Percentiles rank a stretch among this genome's conserved stretches.
Evolutionary conservation across 2,329 filamentous ascomycete species (phyloP).

Genomic region (Colletotrichum lindemuthianum): DNA sequence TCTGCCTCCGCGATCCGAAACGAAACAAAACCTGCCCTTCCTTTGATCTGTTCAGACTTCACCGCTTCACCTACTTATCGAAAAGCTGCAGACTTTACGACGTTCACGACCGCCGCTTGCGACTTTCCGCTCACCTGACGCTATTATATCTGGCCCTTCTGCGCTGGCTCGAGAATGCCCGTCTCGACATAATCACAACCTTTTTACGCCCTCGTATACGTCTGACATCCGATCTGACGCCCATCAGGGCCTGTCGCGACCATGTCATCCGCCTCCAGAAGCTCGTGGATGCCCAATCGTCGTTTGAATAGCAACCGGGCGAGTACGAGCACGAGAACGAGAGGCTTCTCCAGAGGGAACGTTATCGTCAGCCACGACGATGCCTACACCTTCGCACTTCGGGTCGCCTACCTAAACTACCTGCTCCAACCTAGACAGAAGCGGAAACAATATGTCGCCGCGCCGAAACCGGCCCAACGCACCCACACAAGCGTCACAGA

Average conservation of each 20-base stretch:
- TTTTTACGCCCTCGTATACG: constrained; percentile 18
- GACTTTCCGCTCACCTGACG: not conserved
- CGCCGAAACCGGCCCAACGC: constrained; percentile 68
- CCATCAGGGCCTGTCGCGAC: constrained; percentile 26
- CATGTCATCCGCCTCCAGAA: constrained; percentile 64
- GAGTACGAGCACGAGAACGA: constrained; percentile 51
- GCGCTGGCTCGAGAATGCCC: constrained; percentile 35
- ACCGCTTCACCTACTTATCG: not conserved
- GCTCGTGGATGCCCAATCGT: constrained; percentile 56
- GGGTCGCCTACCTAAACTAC: constrained; percentile 91
- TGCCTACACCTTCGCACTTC: constrained; percentile 90
- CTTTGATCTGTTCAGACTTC: not conserved
- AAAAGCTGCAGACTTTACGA: constrained; percentile 2
- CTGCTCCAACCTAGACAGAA: constrained; percentile 91
- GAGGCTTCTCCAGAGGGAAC: constrained; percentile 55
- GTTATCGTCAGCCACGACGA: constrained; percentile 73
- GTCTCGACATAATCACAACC: constrained; percentile 24
- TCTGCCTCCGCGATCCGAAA: not conserved
- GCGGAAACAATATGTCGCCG: constrained; percentile 84
- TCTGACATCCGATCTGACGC: constrained; percentile 25
- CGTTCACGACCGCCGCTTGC: not conserved
- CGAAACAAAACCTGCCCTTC: no score
- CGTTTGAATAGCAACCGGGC: constrained; percentile 53
- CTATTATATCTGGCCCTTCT: constrained; percentile 22
- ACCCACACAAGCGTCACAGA: constrained; percentile 81